A percentile compares a stretch with the other conserved stretches of the same genome.
Evolutionary conservation across 495 filamentous ascomycete genomes (phyloP).

Genomic region (Penicillium desertorum): DNA sequence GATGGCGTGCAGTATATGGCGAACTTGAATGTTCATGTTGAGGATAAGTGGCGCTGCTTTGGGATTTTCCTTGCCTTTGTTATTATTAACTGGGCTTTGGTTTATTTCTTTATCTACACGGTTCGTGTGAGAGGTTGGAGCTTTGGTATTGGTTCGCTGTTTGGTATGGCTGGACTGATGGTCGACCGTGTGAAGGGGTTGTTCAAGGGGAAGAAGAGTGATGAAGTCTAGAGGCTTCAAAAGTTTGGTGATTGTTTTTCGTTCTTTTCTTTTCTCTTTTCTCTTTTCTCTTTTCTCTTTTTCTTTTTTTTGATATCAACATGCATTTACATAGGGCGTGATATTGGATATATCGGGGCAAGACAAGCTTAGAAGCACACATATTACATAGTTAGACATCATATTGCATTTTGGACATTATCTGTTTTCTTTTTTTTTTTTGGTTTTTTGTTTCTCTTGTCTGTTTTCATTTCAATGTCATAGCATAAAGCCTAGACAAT

Average conservation of each 20-base stretch:
- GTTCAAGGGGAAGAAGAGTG: slow-evolving; percentile 36
- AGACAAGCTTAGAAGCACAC: slow-evolving; percentile 1
- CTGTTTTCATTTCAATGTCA: neutral
- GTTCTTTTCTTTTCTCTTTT: neutral
- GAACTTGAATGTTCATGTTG: slow-evolving; percentile 62
- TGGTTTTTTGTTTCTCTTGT: neutral
- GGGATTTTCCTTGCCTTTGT: slow-evolving; percentile 78
- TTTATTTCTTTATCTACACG: slow-evolving; percentile 85
- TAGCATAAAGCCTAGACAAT: neutral
- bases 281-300: neutral
- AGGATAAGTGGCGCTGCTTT: slow-evolving; percentile 71
- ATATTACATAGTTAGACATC: neutral
- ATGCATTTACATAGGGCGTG: slow-evolving; percentile 33
- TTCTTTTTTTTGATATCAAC: slow-evolving; percentile 14
- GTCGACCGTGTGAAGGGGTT: slow-evolving; percentile 41
- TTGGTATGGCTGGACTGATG: slow-evolving; percentile 49
- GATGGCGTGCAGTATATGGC: slow-evolving; percentile 66
- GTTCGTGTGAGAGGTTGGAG: slow-evolving; percentile 70
- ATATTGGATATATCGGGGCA: neutral
- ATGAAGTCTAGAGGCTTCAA: slow-evolving; percentile 6
- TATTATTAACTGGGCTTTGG: slow-evolving; percentile 71
- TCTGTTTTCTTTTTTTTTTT: neutral
- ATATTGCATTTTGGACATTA: neutral
- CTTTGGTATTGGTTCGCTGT: slow-evolving; percentile 66
- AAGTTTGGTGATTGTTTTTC: neutral